phyloP scores from a whole-genome alignment of 805 yeast species.

The Vanderwaltozyma polyspora region DNA sequence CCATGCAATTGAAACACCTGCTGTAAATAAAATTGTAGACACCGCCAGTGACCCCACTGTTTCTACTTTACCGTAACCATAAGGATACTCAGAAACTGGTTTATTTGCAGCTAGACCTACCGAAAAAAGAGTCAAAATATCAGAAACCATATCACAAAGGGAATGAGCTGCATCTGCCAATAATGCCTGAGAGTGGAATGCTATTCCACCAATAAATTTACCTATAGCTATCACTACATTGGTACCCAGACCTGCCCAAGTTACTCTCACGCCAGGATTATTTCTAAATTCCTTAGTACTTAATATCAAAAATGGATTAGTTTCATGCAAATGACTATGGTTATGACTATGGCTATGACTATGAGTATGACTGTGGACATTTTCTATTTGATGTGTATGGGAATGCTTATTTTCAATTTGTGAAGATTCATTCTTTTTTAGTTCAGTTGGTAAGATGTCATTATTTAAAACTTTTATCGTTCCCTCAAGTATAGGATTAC shows the following conservation, averaged over 20 bases:
- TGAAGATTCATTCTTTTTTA: no score
- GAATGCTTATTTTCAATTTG: no score
- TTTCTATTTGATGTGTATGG: constrained; percentile 16
- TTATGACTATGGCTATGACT: constrained; percentile 7
- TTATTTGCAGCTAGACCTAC: constrained; percentile 62
- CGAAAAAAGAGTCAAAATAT: constrained; percentile 77
- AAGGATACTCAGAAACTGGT: constrained; percentile 55
- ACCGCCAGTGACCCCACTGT: constrained; percentile 85
- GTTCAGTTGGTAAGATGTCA: no score
- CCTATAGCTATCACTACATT: constrained; percentile 76
- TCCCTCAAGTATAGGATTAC: no score
- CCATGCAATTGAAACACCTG: constrained; percentile 88
- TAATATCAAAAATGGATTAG: constrained; percentile 24
- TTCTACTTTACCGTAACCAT: constrained; percentile 88
- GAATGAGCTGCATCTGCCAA: constrained; percentile 94
- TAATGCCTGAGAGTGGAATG: constrained; percentile 88
- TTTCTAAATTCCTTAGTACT: constrained; percentile 36
- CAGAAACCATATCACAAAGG: constrained; percentile 78
- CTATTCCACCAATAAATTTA: constrained; percentile 77
- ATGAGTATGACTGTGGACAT: constrained; percentile 13
- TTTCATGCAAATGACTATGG: constrained; percentile 14
- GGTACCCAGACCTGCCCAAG: constrained; percentile 77
- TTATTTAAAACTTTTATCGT: no score
- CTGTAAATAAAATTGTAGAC: constrained; percentile 66
- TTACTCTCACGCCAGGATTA: constrained; percentile 82